Evolutionary conservation across 805 yeast species (phyloP).

Genomic region (Wilhelminamyces savonicus): DNA sequence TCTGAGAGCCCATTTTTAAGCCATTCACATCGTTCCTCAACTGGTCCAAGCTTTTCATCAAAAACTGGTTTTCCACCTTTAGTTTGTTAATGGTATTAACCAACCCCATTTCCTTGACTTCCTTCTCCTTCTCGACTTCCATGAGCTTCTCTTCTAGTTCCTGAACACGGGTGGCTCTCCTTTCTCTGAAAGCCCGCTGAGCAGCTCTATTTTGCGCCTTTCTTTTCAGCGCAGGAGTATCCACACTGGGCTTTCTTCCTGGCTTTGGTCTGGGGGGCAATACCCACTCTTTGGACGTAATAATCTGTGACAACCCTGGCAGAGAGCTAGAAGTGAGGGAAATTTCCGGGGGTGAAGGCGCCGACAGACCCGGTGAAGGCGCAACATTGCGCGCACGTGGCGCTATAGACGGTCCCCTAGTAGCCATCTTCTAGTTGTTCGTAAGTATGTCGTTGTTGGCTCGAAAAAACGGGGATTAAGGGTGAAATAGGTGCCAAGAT

Average conservation of each 20-base stretch:
- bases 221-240: constrained; percentile 77
- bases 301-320: constrained; percentile 46
- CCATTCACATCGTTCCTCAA: constrained; percentile 26
- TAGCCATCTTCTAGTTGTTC: no score
- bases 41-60: constrained; percentile 38
- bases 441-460: no score
- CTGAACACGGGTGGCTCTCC: constrained; percentile 75
- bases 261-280: constrained; percentile 60
- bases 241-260: constrained; percentile 57
- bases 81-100: constrained; percentile 46
- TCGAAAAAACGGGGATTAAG: no score
- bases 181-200: constrained; percentile 82
- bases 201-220: constrained; percentile 95
- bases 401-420: no score
- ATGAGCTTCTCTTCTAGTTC: constrained; percentile 67
- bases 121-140: constrained; percentile 63
- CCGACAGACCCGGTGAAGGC: no score
- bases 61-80: constrained; percentile 38
- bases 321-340: no score
- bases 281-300: constrained; percentile 55
- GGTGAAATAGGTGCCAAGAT: no score
- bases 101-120: constrained; percentile 49
- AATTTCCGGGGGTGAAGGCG: no score
- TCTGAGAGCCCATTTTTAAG: constrained; percentile 11
- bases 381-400: no score